A percentile compares a stretch with the other conserved stretches of the same genome.
phyloP scores from a whole-genome alignment of 495 filamentous ascomycete species.

The Extremus antarcticus region DNA sequence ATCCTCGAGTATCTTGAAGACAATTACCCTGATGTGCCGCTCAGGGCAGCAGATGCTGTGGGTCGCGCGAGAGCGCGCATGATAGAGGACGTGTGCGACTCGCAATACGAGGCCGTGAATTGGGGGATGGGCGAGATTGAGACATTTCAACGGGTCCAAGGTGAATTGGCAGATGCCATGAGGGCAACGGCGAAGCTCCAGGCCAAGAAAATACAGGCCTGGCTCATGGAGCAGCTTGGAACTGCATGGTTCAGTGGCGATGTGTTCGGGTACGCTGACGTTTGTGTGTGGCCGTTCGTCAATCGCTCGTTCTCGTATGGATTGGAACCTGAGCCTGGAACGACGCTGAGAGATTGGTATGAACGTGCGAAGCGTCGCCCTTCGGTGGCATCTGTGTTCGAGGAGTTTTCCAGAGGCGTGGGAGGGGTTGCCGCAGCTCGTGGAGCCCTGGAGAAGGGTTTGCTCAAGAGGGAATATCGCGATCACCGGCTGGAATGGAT shows the following conservation, averaged over 20 bases:
- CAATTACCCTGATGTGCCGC: slow-evolving; percentile 3
- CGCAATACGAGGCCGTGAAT: slow-evolving; percentile 12
- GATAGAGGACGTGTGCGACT: slow-evolving; percentile 14
- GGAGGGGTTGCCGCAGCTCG: slow-evolving; percentile 1
- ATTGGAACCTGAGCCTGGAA: slow-evolving; percentile 1
- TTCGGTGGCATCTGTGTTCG: no score
- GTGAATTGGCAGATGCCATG: not conserved
- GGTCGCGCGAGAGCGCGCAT: slow-evolving; percentile 5
- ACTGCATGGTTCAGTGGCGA: slow-evolving; percentile 10
- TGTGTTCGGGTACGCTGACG: slow-evolving; percentile 11
- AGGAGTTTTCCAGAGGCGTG: no score
- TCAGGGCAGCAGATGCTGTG: slow-evolving; percentile 3
- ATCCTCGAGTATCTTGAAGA: slow-evolving; percentile 19
- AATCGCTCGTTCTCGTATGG: slow-evolving; percentile 11
- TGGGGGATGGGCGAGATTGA: slow-evolving; percentile 7
- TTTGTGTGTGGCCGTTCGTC: slow-evolving; percentile 9
- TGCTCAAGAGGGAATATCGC: slow-evolving; percentile 4
- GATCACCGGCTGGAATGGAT: slow-evolving; percentile 15
- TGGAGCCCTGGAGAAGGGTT: not conserved
- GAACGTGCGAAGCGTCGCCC: slow-evolving; percentile 30
- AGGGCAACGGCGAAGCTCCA: not conserved
- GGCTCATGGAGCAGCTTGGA: slow-evolving; percentile 7
- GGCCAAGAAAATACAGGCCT: not conserved
- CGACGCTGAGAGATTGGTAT: slow-evolving; percentile 3
- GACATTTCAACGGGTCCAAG: slow-evolving; percentile 1